Percentiles rank a stretch among this genome's conserved stretches.
phyloP scores from a whole-genome alignment of 495 filamentous ascomycete genomes.

The Parathielavia appendiculata region DNA sequence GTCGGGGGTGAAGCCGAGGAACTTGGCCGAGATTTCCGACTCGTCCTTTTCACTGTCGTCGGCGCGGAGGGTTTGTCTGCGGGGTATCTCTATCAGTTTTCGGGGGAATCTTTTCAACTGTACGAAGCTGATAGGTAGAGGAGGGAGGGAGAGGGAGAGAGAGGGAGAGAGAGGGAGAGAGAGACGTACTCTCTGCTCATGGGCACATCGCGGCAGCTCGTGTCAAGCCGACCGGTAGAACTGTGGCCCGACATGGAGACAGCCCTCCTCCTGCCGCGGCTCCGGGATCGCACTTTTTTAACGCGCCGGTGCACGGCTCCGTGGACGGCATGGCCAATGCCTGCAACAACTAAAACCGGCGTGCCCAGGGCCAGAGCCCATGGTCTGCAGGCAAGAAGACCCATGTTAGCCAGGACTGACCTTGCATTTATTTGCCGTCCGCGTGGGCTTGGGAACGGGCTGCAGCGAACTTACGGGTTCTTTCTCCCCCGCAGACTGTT shows the following conservation, averaged over 20 bases:
- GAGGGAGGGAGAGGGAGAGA: too few relatives aligned
- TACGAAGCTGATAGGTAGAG: background rate
- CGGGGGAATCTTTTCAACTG: too few relatives aligned
- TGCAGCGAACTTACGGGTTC: slow-evolving; percentile 33
- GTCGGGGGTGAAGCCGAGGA: slow-evolving; percentile 35
- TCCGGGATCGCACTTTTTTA: slow-evolving; percentile 20
- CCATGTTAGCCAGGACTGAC: background rate
- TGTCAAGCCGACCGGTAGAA: slow-evolving; percentile 13
- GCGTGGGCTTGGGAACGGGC: background rate
- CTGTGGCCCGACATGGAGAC: slow-evolving; percentile 17
- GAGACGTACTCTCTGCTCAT: slow-evolving; percentile 33
- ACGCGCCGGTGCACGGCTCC: slow-evolving; percentile 31
- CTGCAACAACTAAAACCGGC: slow-evolving; percentile 45
- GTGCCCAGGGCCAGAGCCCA: slow-evolving; percentile 49
- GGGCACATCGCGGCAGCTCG: slow-evolving; percentile 18
- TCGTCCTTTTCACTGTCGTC: slow-evolving; percentile 28
- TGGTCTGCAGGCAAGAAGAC: slow-evolving; percentile 20
- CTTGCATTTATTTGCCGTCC: background rate
- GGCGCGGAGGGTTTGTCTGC: slow-evolving; percentile 26
- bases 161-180: too few relatives aligned
- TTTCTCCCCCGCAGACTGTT: slow-evolving; percentile 36
- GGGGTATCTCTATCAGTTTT: slow-evolving; percentile 1
- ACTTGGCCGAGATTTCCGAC: slow-evolving; percentile 21
- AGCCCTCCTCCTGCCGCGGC: slow-evolving; percentile 12
- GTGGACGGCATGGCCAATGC: slow-evolving; percentile 39